Evolutionary conservation across 106 monocot species (phyloP).

Genomic region (Phalaenopsis aphrodite): DNA sequence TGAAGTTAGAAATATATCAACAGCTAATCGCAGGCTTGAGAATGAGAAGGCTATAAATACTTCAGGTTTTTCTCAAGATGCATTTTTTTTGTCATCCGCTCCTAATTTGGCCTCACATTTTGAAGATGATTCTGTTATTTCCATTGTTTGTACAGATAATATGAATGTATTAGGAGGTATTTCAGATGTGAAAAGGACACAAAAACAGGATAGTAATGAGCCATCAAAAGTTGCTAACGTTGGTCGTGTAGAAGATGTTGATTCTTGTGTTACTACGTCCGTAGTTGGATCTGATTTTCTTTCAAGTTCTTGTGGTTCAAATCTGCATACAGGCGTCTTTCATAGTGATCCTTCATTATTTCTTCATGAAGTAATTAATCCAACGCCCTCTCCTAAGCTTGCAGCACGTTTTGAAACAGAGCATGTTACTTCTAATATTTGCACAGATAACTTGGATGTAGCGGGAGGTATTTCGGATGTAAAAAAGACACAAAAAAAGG

Average conservation of each 20-base stretch:
- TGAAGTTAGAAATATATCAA: conserved; percentile 7
- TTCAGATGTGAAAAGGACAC: not conserved
- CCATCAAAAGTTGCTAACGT: conserved; percentile 7
- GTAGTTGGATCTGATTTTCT: conserved; percentile 15
- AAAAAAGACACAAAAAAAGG: not conserved
- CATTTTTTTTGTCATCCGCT: not conserved
- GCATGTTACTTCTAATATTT: conserved; percentile 6
- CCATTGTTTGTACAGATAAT: conserved; percentile 4
- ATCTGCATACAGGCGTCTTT: not conserved
- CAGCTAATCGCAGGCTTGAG: conserved; percentile 10
- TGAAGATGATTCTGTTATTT: conserved; percentile 11
- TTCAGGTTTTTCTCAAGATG: not conserved
- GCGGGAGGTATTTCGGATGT: not conserved
- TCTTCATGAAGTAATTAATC: not conserved
- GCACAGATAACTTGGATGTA: conserved; percentile 1
- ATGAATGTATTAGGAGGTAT: not conserved
- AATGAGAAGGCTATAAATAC: conserved; percentile 3
- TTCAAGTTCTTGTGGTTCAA: conserved; percentile 23
- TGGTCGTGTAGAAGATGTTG: conserved; percentile 5
- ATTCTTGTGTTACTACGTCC: conserved; percentile 3
- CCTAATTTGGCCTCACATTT: not conserved
- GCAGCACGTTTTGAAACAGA: conserved; percentile 9
- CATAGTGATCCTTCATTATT: not conserved
- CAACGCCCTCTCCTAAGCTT: not conserved
- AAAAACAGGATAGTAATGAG: conserved; percentile 9